Percentiles rank a stretch among this genome's conserved stretches.
Evolutionary conservation across 129 eudicot species (phyloP).

Genomic region (Apium graveolens): DNA sequence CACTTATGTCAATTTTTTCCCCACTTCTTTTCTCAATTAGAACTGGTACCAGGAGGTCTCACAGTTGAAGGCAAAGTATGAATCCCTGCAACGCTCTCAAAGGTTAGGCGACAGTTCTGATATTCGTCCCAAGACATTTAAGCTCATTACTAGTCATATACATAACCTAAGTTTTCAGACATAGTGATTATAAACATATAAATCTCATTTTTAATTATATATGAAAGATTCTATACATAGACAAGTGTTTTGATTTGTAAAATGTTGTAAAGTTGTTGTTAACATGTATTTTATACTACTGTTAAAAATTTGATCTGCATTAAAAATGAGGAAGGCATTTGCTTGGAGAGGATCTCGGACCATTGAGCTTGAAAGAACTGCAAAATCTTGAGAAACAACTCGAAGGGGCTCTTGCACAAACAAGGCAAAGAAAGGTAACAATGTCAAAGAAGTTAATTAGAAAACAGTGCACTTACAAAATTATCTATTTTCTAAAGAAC

Average conservation of each 20-base stretch:
- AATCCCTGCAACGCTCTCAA: conserved; percentile 79
- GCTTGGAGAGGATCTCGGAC: conserved; percentile 97
- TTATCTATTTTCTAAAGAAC: too few relatives aligned
- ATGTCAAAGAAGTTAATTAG: neutral
- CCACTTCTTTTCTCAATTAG: conserved; percentile 13
- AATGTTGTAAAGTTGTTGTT: neutral
- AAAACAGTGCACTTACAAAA: too few relatives aligned
- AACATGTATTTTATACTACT: neutral
- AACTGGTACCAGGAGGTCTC: conserved; percentile 88
- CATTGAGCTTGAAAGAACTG: conserved; percentile 70
- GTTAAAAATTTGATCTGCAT: neutral
- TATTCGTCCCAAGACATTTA: neutral
- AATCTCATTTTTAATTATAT: neutral
- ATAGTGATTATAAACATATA: neutral
- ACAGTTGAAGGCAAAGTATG: conserved; percentile 73
- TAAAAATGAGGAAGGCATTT: conserved; percentile 47
- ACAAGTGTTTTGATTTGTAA: neutral
- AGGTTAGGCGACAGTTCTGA: conserved; percentile 32
- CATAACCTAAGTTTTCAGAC: neutral
- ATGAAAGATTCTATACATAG: neutral
- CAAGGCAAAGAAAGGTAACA: conserved; percentile 85
- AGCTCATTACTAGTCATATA: neutral
- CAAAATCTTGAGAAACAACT: conserved; percentile 93
- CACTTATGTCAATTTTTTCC: neutral
- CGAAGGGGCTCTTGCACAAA: conserved; percentile 87